Evolutionary conservation across 2,329 filamentous ascomycete species (phyloP), one percentile per base, ranked within the genome.

Genomic region (Hypocreales sp.): DNA sequence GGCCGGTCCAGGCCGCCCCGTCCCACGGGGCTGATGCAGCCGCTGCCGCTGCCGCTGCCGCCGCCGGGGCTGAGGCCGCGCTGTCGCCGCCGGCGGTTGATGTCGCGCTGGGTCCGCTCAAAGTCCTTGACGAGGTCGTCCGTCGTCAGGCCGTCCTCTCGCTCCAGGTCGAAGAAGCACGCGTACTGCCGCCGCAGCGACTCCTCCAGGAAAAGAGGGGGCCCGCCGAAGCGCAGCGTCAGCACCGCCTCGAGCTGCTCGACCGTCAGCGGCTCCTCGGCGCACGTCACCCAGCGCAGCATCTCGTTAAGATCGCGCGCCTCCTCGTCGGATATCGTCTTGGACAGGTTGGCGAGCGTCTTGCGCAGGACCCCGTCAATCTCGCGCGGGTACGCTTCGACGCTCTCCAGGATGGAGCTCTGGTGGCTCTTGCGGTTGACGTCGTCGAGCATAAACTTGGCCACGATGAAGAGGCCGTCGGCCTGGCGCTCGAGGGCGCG

Each of bases 401-500:
- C 39, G 22, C 55, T 55, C 13, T 58, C 49, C 5, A 57, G 49
- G 1, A 54, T 64, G 1, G 57, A 56, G 6, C 52, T 47, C 0
- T 58, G 55, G 23, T 61, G 60, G 4, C 51, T 47, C 30, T 62
- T 54, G 18, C 55, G 53, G 14, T 49, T 53, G 4, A 64, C 44
- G 26, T 68, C 63, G 5, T 56, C 56, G 4, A 68, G 30, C 60
- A 64, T 64, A 24, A 63, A 55, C 30, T 61, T 56, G 25, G 60
- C 60, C 24, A 61, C 48, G 13, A 64, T 58, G 35, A 64, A 64
- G 12, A 64, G 49, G 0, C 60, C 60, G 13, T 60, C 53, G 1
- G 58, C 59, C 13, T 56, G 53, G 5, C 47, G 46, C 4, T 47
- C 46, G 39, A 64, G 48, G 7, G 47, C 50, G 3, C 51, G 39